A percentile compares a stretch with the other conserved stretches of the same genome.
Conservation (phyloP, 2,329 filamentous ascomycete genomes). For the Dothideomycetes sp. region DNA sequence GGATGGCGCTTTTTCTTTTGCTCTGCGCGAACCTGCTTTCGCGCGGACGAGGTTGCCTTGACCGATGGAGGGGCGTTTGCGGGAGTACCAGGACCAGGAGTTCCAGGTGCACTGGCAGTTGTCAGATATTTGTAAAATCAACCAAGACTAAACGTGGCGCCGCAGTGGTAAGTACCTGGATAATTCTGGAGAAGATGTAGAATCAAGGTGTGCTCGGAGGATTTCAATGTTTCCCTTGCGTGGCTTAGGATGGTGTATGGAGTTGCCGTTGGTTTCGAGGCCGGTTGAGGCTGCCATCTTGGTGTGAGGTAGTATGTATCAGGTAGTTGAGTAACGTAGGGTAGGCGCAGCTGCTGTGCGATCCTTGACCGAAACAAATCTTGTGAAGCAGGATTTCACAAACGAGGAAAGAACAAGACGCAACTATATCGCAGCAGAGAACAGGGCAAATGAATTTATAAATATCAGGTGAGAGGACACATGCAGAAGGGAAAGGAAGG, state of each 20-base stretch:
- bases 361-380: no score
- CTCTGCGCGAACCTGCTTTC: conserved; percentile 66
- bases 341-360: conserved; percentile 1
- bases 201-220: conserved; percentile 14
- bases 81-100: conserved; percentile 74
- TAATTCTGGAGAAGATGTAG: neutral
- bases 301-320: neutral
- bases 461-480: no score
- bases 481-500: no score
- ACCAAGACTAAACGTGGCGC: no score
- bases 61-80: conserved; percentile 88
- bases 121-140: conserved; percentile 9
- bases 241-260: conserved; percentile 21
- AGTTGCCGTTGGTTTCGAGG: neutral
- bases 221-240: conserved; percentile 20
- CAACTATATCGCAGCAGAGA: no score
- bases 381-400: no score
- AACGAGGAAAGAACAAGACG: no score
- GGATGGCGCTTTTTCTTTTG: conserved; percentile 72
- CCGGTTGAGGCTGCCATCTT: conserved; percentile 9
- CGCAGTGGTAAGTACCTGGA: conserved; percentile 17
- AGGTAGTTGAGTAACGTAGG: neutral
- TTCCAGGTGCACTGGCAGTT: conserved; percentile 45
- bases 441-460: no score
- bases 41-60: conserved; percentile 73